phyloP scores from a whole-genome alignment of 495 filamentous ascomycete species.

The Podospora fimiseda region DNA sequence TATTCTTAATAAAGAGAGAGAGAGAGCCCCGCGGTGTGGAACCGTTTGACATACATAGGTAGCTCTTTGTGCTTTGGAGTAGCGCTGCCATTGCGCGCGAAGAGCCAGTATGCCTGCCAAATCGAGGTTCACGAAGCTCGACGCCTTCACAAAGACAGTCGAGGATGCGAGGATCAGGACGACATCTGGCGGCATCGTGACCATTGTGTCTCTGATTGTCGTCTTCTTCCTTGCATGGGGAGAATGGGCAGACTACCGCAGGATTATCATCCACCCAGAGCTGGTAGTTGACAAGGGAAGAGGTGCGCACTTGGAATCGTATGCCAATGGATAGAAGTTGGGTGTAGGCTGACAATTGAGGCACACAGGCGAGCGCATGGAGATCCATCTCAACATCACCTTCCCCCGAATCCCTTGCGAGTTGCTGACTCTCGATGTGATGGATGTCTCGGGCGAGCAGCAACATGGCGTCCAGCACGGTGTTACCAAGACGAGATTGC shows the following conservation, averaged over 20 bases:
- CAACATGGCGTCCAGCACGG: constrained; percentile 91
- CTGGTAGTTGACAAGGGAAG: constrained; percentile 93
- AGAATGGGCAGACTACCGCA: constrained; percentile 91
- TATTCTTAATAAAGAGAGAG: not conserved
- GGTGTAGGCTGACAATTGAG: not conserved
- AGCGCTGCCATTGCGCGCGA: constrained; percentile 9
- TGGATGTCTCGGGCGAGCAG: constrained; percentile 97
- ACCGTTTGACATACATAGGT: not conserved
- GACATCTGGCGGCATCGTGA: constrained; percentile 94
- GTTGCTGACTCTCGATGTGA: constrained; percentile 91
- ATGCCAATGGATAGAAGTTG: constrained; percentile 8
- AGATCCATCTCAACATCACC: constrained; percentile 96
- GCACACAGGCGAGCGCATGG: constrained; percentile 81
- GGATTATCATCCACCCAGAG: constrained; percentile 82
- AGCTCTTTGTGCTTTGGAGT: not conserved
- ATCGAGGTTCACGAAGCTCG: constrained; percentile 89
- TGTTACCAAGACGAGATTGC: constrained; percentile 78
- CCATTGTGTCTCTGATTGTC: constrained; percentile 78
- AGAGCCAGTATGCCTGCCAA: constrained; percentile 50
- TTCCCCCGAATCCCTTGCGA: constrained; percentile 94
- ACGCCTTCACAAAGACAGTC: constrained; percentile 98
- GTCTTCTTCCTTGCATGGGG: constrained; percentile 86
- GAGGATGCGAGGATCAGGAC: constrained; percentile 96
- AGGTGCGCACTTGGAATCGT: constrained; percentile 47
- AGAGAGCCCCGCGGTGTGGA: constrained; percentile 5